Conservation (phyloP, 2,329 filamentous ascomycete genomes). For the Cytospora piceae region DNA sequence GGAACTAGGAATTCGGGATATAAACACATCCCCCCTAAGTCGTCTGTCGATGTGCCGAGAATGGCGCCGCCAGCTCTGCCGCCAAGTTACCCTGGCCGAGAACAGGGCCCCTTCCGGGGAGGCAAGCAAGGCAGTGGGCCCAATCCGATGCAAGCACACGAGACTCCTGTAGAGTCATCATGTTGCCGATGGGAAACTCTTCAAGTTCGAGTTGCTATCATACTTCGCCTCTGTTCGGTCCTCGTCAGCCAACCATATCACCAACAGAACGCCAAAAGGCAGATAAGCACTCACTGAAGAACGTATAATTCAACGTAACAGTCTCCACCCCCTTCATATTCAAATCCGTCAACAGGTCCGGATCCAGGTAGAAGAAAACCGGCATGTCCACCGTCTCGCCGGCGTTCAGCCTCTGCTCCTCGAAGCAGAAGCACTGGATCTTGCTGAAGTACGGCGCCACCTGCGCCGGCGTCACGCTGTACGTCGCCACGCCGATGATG, state of each 20-base stretch:
- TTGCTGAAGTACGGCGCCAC: slow-evolving; percentile 98
- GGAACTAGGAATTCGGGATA: neutral
- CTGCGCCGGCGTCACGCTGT: slow-evolving; percentile 94
- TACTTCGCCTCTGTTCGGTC: slow-evolving; percentile 72
- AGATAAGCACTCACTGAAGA: slow-evolving; percentile 80
- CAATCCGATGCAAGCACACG: neutral
- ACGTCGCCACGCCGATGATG: slow-evolving; percentile 97
- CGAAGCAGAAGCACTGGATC: slow-evolving; percentile 99
- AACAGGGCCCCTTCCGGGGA: neutral
- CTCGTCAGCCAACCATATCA: slow-evolving; percentile 40
- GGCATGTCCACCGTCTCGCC: slow-evolving; percentile 99
- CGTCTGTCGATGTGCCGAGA: neutral
- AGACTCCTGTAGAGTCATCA: slow-evolving; percentile 20
- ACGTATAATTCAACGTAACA: slow-evolving; percentile 94
- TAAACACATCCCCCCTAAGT: neutral
- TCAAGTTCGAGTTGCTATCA: slow-evolving; percentile 76
- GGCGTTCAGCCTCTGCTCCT: slow-evolving; percentile 91
- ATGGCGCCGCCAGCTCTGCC: neutral
- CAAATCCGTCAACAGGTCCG: slow-evolving; percentile 87
- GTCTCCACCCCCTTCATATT: slow-evolving; percentile 95
- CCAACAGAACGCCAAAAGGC: slow-evolving; percentile 1
- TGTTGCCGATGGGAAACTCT: slow-evolving; percentile 35
- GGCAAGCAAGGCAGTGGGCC: neutral
- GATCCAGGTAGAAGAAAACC: slow-evolving; percentile 98
- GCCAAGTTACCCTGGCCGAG: neutral